Evolutionary conservation across 2,329 filamentous ascomycete genomes (phyloP).

Genomic region (Dichotomopilus funicola): DNA sequence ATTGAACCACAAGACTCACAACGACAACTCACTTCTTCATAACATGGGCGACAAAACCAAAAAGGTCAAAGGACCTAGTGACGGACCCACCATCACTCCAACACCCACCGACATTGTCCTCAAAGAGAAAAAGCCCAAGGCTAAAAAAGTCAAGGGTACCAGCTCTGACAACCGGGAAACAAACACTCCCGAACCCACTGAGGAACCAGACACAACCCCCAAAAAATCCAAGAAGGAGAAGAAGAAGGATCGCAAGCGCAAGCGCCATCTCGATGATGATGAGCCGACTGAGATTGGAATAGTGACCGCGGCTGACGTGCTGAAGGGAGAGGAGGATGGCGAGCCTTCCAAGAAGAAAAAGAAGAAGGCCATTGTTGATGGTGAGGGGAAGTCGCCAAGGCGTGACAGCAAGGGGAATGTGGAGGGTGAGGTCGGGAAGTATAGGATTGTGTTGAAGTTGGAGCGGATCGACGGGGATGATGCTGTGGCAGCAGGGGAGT

Average conservation of each 20-base stretch:
- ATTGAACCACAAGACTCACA: not conserved
- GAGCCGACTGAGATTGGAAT: not conserved
- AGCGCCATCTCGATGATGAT: slow-evolving; percentile 5
- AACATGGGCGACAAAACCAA: slow-evolving; percentile 15
- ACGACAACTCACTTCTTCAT: not conserved
- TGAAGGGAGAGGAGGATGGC: not conserved
- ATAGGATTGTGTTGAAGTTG: not conserved
- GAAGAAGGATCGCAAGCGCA: slow-evolving; percentile 18
- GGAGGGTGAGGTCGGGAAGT: not conserved
- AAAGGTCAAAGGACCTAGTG: slow-evolving; percentile 4
- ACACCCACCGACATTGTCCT: not conserved
- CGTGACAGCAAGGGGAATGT: slow-evolving; percentile 1
- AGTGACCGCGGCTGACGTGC: not conserved
- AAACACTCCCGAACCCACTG: not conserved
- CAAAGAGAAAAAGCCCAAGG: slow-evolving; percentile 13
- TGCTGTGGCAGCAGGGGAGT: not conserved
- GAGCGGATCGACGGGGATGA: not conserved
- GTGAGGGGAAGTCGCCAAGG: slow-evolving; percentile 3
- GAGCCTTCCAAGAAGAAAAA: slow-evolving; percentile 19
- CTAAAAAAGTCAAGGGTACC: slow-evolving; percentile 11
- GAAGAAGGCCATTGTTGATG: slow-evolving; percentile 8
- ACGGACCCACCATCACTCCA: not conserved
- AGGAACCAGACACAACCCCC: not conserved
- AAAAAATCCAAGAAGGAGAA: slow-evolving; percentile 19
- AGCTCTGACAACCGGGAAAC: not conserved